These are phyloP conservation scores for Orychophragmus violaceus DNA, from an alignment of 345 rosid genomes.

Conservation along the genomic window DNA sequence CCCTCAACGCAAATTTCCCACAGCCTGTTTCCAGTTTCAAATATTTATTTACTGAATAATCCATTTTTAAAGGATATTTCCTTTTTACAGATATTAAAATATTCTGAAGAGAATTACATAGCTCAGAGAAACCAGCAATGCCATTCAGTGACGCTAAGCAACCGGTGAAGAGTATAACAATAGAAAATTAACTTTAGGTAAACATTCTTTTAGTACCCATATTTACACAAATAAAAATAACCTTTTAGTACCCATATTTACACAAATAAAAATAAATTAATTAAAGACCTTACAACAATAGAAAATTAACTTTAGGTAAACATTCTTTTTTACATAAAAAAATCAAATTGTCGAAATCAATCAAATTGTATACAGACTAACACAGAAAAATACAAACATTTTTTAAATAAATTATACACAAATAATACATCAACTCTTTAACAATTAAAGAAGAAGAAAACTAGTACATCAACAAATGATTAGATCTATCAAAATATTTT, in stretches of 20 bases:
- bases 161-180: constrained; percentile 88
- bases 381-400: background rate
- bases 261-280: background rate
- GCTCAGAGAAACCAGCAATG: constrained; percentile 77
- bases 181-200: too few species aligned
- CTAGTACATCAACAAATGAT: background rate
- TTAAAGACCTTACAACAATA: background rate
- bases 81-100: background rate
- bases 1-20: constrained; percentile 88
- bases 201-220: constrained; percentile 21
- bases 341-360: background rate
- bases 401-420: background rate
- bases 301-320: background rate
- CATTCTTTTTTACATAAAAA: background rate
- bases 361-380: background rate
- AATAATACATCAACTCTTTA: background rate
- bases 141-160: constrained; percentile 87
- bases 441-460: background rate
- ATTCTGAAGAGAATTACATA: constrained; percentile 40
- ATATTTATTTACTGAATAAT: background rate
- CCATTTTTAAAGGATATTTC: background rate
- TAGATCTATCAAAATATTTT: background rate
- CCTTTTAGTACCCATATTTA: constrained; percentile 13
- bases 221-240: too few species aligned
- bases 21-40: constrained; percentile 49